A percentile compares a stretch with the other conserved stretches of the same genome.
Conservation (phyloP, 2,329 filamentous ascomycete genomes). For the Cryphonectria nitschkei region DNA sequence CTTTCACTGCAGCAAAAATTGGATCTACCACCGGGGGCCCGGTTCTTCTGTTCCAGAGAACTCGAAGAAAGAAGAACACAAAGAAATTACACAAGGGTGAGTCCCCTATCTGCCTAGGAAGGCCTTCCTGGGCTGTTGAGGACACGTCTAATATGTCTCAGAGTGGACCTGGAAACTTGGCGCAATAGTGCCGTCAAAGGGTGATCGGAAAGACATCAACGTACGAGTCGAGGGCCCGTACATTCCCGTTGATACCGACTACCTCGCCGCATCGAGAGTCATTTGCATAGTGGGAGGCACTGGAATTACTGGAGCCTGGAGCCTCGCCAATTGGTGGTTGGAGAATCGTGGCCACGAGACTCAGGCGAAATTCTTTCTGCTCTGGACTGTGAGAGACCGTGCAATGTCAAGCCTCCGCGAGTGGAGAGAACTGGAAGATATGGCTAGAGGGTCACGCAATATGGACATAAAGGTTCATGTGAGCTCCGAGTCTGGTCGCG, state of each 20-base stretch:
- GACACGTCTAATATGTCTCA: not conserved
- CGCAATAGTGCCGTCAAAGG: not conserved
- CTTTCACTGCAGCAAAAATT: slow-evolving; percentile 28
- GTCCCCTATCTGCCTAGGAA: not conserved
- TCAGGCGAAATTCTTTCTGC: slow-evolving; percentile 7
- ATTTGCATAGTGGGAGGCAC: slow-evolving; percentile 20
- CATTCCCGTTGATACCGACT: slow-evolving; percentile 10
- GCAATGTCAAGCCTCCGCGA: not conserved
- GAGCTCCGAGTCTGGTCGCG: slow-evolving; percentile 21
- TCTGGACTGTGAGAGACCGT: slow-evolving; percentile 19
- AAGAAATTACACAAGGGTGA: not conserved
- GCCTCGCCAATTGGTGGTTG: slow-evolving; percentile 20
- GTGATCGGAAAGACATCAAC: slow-evolving; percentile 17
- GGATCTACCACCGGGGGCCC: not conserved
- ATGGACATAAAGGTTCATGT: slow-evolving; percentile 16
- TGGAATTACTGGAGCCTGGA: slow-evolving; percentile 15
- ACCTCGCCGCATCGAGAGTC: slow-evolving; percentile 5
- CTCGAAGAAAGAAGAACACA: slow-evolving; percentile 17
- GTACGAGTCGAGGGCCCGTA: slow-evolving; percentile 22
- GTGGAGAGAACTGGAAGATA: slow-evolving; percentile 8
- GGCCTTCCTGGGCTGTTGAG: no score
- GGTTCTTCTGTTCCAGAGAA: slow-evolving; percentile 23
- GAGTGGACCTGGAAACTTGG: slow-evolving; percentile 28
- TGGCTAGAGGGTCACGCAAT: not conserved
- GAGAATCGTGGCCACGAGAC: not conserved